Evolutionary conservation across 202 grass and related monocot species (phyloP).

Genomic region (Schoenoplectus triqueter): DNA sequence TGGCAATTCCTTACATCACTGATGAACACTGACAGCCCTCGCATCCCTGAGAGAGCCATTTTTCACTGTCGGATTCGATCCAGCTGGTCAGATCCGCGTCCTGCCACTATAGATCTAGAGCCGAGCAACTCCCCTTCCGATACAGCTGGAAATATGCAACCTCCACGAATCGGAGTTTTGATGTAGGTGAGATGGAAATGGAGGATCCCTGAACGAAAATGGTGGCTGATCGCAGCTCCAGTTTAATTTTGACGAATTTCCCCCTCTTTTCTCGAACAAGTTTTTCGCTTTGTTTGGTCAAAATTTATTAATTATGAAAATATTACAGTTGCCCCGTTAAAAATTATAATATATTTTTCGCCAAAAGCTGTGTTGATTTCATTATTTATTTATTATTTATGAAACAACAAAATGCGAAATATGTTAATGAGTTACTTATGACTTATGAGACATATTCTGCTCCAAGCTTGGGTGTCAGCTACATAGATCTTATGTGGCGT

Average conservation of each 20-base stretch:
- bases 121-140: conserved; percentile 1
- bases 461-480: no score
- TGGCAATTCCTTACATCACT: conserved; percentile 98
- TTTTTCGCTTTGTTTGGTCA: conserved; percentile 40
- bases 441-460: no score
- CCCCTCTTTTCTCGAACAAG: neutral
- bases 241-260: neutral
- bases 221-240: conserved; percentile 22
- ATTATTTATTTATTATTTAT: no score
- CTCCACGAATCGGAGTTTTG: conserved; percentile 19
- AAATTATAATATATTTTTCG: neutral
- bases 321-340: conserved; percentile 29
- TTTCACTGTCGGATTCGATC: conserved; percentile 32
- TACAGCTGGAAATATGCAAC: conserved; percentile 17
- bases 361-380: neutral
- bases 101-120: conserved; percentile 33
- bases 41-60: conserved; percentile 98
- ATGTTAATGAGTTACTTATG: no score
- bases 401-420: no score
- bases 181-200: neutral
- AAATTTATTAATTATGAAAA: conserved; percentile 39
- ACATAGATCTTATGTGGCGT: no score
- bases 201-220: neutral
- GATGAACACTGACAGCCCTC: conserved; percentile 98
- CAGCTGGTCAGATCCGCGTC: conserved; percentile 36